Percentiles rank a stretch among this genome's conserved stretches.
These are phyloP conservation scores for Amanita muscaria DNA, from an alignment of 768 basidiomycete genomes.

Conservation along the genomic window DNA sequence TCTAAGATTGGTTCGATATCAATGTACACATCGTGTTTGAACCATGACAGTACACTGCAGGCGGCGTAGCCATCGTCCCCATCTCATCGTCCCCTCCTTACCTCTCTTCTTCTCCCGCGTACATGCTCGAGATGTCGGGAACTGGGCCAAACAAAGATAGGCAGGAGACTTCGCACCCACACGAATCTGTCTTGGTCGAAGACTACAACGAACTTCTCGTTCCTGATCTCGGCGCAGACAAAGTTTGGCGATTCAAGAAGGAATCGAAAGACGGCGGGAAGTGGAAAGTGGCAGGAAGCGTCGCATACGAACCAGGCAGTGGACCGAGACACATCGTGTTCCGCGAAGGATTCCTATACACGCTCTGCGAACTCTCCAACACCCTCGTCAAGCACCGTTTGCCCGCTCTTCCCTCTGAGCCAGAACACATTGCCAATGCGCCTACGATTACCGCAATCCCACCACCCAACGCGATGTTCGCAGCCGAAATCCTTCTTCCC, in stretches of 20 bases:
- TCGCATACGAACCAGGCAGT: constrained; percentile 44
- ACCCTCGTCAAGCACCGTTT: constrained; percentile 47
- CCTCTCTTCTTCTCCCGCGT: constrained; percentile 25
- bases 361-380: constrained; percentile 49
- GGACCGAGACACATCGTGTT: constrained; percentile 67
- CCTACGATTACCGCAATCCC: constrained; percentile 40
- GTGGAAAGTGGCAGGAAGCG: constrained; percentile 42
- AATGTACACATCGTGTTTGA: too few relatives aligned
- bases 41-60: constrained; percentile 59
- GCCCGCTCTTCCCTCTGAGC: constrained; percentile 30
- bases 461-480: constrained; percentile 45
- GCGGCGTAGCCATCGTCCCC: constrained; percentile 48
- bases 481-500: constrained; percentile 63
- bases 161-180: constrained; percentile 70
- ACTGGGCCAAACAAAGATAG: constrained; percentile 57
- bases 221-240: constrained; percentile 71
- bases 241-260: constrained; percentile 48
- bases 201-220: constrained; percentile 52
- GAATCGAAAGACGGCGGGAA: constrained; percentile 21
- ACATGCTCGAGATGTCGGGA: constrained; percentile 36
- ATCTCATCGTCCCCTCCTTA: constrained; percentile 41
- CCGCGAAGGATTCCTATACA: constrained; percentile 16
- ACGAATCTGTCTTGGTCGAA: constrained; percentile 52
- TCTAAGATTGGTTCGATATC: not conserved
- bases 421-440: constrained; percentile 35